Evolutionary conservation across 805 yeast genomes (phyloP).

Genomic region (Hyphopichia homilentoma): DNA sequence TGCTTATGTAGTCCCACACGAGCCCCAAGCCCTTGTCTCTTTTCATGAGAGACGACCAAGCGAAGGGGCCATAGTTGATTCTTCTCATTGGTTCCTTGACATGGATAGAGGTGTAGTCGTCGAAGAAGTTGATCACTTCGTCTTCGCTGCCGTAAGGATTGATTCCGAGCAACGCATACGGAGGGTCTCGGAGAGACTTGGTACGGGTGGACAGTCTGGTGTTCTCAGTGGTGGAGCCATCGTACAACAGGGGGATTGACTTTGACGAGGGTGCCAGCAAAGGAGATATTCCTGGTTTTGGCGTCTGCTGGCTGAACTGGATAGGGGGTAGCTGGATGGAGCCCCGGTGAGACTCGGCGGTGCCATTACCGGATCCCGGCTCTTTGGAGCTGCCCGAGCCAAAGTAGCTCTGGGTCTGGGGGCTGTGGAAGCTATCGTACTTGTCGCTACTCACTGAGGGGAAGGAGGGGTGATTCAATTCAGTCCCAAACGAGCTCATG

Average conservation of each 20-base stretch:
- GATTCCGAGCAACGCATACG: slow-evolving; percentile 14
- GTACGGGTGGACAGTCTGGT: no score
- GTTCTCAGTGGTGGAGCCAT: no score
- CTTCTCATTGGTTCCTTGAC: slow-evolving; percentile 26
- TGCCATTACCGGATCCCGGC: no score
- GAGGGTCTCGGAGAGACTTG: no score
- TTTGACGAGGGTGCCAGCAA: neutral
- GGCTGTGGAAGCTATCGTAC: no score
- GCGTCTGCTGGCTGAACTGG: neutral
- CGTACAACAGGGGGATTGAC: neutral
- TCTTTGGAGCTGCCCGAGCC: no score
- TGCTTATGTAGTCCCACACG: slow-evolving; percentile 28
- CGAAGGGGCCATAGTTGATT: slow-evolving; percentile 34
- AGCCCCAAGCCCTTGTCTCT: slow-evolving; percentile 29
- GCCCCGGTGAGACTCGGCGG: no score
- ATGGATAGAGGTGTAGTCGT: slow-evolving; percentile 29
- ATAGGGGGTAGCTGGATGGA: no score
- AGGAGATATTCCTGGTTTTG: neutral
- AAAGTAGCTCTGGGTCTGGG: no score
- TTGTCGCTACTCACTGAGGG: no score
- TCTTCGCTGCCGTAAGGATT: slow-evolving; percentile 21
- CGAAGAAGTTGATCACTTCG: slow-evolving; percentile 34
- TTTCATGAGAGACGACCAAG: slow-evolving; percentile 35
- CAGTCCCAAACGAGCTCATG: no score
- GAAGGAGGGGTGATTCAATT: no score